A percentile compares a stretch with the other conserved stretches of the same genome.
Evolutionary conservation across 192 early-diverging fungal species (phyloP).

Genomic region (Coemansia sp.): DNA sequence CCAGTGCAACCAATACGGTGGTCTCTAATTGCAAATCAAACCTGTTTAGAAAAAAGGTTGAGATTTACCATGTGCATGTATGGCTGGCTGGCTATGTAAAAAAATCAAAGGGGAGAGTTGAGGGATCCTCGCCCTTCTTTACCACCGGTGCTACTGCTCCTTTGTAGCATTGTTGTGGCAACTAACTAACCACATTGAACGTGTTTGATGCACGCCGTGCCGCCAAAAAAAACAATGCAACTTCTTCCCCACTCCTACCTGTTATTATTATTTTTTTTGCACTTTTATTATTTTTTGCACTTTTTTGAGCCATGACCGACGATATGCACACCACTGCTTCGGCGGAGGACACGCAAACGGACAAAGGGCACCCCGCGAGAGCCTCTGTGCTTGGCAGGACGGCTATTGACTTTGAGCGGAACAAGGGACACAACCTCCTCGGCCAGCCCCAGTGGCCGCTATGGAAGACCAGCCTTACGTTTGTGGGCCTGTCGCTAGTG

Average conservation of each 20-base stretch:
- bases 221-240: neutral
- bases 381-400: neutral
- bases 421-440: conserved; percentile 36
- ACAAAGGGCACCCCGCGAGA: neutral
- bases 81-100: neutral
- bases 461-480: conserved; percentile 22
- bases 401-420: conserved; percentile 12
- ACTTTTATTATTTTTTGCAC: conserved; percentile 5
- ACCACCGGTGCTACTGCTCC: neutral
- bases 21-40: neutral
- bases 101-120: neutral
- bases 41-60: neutral
- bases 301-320: neutral
- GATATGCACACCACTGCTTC: neutral
- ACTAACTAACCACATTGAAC: neutral
- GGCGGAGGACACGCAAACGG: neutral
- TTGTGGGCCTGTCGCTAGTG: conserved; percentile 58
- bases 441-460: conserved; percentile 47
- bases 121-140: neutral
- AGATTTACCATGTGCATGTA: neutral
- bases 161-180: neutral
- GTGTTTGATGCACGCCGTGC: neutral
- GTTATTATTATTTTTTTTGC: conserved; percentile 5
- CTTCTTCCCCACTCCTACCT: neutral
- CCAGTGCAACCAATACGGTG: neutral